Evolutionary conservation across 169 alveolate genomes (phyloP), one percentile per base, ranked within the genome.

Genomic region (Cryptosporidium ubiquitum): DNA sequence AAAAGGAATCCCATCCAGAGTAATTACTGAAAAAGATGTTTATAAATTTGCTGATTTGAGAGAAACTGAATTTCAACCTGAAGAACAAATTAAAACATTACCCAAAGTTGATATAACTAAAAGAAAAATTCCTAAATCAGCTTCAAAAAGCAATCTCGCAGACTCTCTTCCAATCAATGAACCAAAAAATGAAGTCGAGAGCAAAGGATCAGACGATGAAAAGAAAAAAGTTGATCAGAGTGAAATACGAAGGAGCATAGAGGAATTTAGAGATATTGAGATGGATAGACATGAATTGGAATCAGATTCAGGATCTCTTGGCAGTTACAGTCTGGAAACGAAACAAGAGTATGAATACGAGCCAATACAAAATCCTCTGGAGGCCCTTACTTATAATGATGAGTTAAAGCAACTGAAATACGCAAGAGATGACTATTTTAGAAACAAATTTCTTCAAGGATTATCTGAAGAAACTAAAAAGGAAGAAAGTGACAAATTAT

Each of bases 351-450:
- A 55, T 55, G 31, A 55, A 55, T 39, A 0, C 0, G 60, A 23
- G 51, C 85, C 52, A 55, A 73, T 73, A 55, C 85, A 73, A 31
- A 73, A 58, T 55, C 51, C 85, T 20, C 12, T 55, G 60, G 85
- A 73, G 40, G 85, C 40, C 2, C n/a, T 73, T 5, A 26, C 51
- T 12, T 51, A 51, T 51, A 73, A 73, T 33, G 85, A 73, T 16
- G 85, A 73, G 68, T 58, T 73, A 40, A 73, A 39, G 31, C 23
- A 51, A 58, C 40, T 73, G 9, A 73, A 73, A 40, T n/a, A 73
- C 29, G 85, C 85, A 20, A 73, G 52, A 55, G 85, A 51, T 31
- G 70, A 52, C 37, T 51, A 33, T 58, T 33, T 44, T 9, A 73
- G 70, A 31, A 20, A 73, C 47, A 37, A 52, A 0, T 73, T 51